Base-by-base conservation (phyloP, 208 protist genomes). In the Leishmania guyanensis region DNA sequence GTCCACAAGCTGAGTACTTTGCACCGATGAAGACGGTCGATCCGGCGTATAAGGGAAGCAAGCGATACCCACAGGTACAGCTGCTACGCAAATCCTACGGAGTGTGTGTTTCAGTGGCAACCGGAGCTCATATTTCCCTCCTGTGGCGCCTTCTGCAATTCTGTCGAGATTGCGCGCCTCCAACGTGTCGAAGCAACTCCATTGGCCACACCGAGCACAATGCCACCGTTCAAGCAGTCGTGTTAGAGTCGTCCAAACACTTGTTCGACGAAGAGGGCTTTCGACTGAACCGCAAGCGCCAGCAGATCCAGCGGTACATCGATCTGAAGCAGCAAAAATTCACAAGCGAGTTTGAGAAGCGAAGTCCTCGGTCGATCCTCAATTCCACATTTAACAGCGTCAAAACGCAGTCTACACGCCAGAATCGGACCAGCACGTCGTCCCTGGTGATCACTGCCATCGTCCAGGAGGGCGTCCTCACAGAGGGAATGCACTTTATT, bases 211-310 rank as follows among this genome's bases (percentile, higher is more conserved):
- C 56, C 16, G 92, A 88, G 75, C 92, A 94, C 86, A 88, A 87
- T 70, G 90, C 87, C 51, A 89, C 88, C 36, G 87, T 96, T 54
- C 94, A 98, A 77, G 94, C 92, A 14, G 87, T 96, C 48, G 89
- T 98, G 36, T 75, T 98, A 12, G 93, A 98, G 79, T 93, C 94
- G 17, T 98, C 94, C 16, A 98, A 98, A 69, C 93, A 98, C 76
- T 83, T 98, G 17, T 98, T 96, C 87, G 90, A 98, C 84, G 94
- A 96, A 78, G 94, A 98, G 65, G 86, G 86, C 14, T 98, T 96
- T 81, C 89, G 93, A n/a, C 73, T 87, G 33, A 94, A 91, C 58
- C 75, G 79, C 1, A 73, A 48, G n/a, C 81, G 88, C 16, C 92
- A 91, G 81, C 65, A 65, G 12, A 78, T 96, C 50, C 93, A 96